These are phyloP conservation scores for Arabidopsis lyrata DNA, from an alignment of 441 rosid species.

Conservation along the genomic window DNA sequence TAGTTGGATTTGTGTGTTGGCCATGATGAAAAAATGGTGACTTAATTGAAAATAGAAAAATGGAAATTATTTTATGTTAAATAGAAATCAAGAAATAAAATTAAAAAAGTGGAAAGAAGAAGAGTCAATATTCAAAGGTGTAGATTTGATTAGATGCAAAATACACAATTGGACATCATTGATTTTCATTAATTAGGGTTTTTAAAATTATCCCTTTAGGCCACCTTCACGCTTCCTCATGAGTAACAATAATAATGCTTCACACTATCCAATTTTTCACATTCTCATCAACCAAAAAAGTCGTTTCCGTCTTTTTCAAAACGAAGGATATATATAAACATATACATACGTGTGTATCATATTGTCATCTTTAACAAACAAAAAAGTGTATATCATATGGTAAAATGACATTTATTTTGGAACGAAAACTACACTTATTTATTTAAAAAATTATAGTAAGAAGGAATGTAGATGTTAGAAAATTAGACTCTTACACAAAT, in stretches of 20 bases:
- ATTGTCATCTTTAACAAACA: background rate
- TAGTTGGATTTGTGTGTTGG: conserved; percentile 49
- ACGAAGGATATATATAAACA: conserved; percentile 36
- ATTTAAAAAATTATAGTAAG: too few species aligned
- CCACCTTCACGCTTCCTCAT: conserved; percentile 46
- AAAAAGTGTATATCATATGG: background rate
- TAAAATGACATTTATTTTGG: background rate
- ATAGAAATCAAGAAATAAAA: conserved; percentile 10
- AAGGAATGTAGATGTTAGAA: background rate
- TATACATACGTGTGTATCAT: background rate
- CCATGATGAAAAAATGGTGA: conserved; percentile 43
- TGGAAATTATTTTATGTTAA: conserved; percentile 6
- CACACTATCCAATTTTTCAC: conserved; percentile 39
- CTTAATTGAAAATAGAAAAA: conserved; percentile 12
- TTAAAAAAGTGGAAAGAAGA: conserved; percentile 26
- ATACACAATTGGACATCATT: conserved; percentile 37
- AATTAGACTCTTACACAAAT: background rate
- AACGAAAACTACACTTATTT: background rate
- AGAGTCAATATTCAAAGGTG: conserved; percentile 41
- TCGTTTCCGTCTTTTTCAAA: conserved; percentile 41
- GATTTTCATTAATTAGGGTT: conserved; percentile 35
- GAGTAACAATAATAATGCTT: conserved; percentile 47
- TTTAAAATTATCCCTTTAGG: conserved; percentile 34
- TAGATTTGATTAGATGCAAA: conserved; percentile 45
- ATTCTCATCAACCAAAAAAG: conserved; percentile 43